Evolutionary conservation across 371 early-diverging fungal species (phyloP), one percentile per base, ranked within the genome.

Genomic region (Basidiobolus meristosporus): DNA sequence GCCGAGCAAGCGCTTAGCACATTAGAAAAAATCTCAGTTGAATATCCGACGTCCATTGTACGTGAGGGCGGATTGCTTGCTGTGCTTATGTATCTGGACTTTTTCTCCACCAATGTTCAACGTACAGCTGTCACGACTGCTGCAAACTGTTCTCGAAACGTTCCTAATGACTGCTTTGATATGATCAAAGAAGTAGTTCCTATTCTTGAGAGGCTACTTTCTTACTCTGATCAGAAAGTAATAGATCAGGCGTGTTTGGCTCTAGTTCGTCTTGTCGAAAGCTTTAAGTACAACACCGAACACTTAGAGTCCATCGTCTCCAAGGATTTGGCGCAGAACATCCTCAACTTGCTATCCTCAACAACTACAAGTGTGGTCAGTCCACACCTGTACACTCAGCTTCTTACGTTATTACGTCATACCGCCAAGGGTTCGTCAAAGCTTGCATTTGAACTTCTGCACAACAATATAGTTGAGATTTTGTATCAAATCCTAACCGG

Each of bases 1-100:
- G 93, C 90, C 1, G 93, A 93, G 48, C 80, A 79, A 50, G 84
- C 83, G 0, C 57, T 90, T 31, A 56, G 63, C 66, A 73, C 77
- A 4, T 53, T 92, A 14, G 80, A 78, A 40, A 80, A 75, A 47
- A 63, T 89, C 1, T 63, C 78, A 2, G 55, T 57, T 2, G 86
- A 85, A 28, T 68, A 77, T 28, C 77, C 84, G 0, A 59, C 62
- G 16, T 65, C 75, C 2, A 70, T 93, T 10, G 62, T 84, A 10
- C 67, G 72, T 17, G 82, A 76, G 30, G 82, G 77, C 16, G 90
- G 89, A 6, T 48, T 90, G 30, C 47, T 65, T 0, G 85, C 88
- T 0, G 63, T 68, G 1, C 58, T 92, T n/a, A 73, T 74, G 68
- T 90, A 73, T 42, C 58, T 92, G 14, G 93, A 92, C 44, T 92